Evolutionary conservation across 768 basidiomycete genomes (phyloP).

Genomic region (Boletales sp.): DNA sequence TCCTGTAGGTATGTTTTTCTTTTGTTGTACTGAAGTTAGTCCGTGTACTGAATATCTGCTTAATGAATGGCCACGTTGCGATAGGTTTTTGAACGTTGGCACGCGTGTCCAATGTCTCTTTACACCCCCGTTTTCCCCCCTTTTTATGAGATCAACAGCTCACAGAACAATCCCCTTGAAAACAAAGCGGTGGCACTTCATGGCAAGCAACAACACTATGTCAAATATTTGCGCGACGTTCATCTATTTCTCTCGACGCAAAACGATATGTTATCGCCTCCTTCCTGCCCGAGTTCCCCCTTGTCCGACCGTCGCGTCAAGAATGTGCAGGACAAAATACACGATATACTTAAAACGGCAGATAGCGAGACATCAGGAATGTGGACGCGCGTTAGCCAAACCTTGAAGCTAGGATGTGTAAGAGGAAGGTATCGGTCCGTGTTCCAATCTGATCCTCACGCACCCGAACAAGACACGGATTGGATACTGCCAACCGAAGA

Average conservation of each 20-base stretch:
- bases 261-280: slow-evolving; percentile 30
- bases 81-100: not conserved
- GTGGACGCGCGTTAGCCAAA: slow-evolving; percentile 42
- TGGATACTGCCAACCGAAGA: slow-evolving; percentile 45
- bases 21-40: not conserved
- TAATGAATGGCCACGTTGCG: not conserved
- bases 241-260: slow-evolving; percentile 32
- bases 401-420: slow-evolving; percentile 40
- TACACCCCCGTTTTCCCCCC: slow-evolving; percentile 34
- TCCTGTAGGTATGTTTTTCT: slow-evolving; percentile 5
- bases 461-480: slow-evolving; percentile 22
- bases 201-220: slow-evolving; percentile 16
- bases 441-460: slow-evolving; percentile 19
- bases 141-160: slow-evolving; percentile 4
- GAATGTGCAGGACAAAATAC: slow-evolving; percentile 33
- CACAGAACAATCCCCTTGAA: slow-evolving; percentile 7
- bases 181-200: not conserved
- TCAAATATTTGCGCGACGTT: slow-evolving; percentile 28
- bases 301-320: slow-evolving; percentile 23
- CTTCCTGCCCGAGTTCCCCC: slow-evolving; percentile 35
- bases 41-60: no score
- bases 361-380: slow-evolving; percentile 41
- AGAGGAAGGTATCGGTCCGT: slow-evolving; percentile 32
- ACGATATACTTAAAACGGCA: slow-evolving; percentile 33
- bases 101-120: slow-evolving; percentile 25